Evolutionary conservation across 768 basidiomycete species (phyloP).

Genomic region (Rhodotorula kratochvilovae): DNA sequence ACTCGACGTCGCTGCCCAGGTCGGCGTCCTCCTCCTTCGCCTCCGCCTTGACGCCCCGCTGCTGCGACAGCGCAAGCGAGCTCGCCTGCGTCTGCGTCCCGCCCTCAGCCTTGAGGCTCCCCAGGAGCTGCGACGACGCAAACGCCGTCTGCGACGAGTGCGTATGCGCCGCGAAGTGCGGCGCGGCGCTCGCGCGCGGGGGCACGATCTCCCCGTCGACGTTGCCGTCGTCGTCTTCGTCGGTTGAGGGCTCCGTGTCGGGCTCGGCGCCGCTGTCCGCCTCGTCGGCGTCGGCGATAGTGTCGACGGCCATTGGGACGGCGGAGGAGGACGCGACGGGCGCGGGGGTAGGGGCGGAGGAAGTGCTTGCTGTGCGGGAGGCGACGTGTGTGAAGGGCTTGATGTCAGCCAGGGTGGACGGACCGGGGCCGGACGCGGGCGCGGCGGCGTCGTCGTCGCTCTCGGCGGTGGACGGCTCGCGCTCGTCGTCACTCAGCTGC

Average conservation of each 20-base stretch:
- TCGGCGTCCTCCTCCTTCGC: background rate
- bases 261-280: slow-evolving; percentile 17
- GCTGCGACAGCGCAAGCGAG: background rate
- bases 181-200: background rate
- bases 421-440: background rate
- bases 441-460: background rate
- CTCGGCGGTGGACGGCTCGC: background rate
- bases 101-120: background rate
- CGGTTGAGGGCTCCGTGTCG: slow-evolving; percentile 11
- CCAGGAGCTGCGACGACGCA: background rate
- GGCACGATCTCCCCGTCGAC: background rate
- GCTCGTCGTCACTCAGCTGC: slow-evolving; percentile 1
- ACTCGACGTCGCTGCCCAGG: background rate
- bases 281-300: too few relatives aligned
- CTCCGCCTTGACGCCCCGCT: background rate
- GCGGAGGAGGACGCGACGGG: background rate
- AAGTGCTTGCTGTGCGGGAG: too few relatives aligned
- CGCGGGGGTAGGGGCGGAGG: too few relatives aligned
- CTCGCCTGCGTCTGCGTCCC: slow-evolving; percentile 1
- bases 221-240: background rate
- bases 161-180: background rate
- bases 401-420: background rate
- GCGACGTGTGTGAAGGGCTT: background rate
- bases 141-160: background rate
- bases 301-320: background rate